Conservation (phyloP, 371 early-diverging fungal species). For the Furculomyces boomerangus region DNA sequence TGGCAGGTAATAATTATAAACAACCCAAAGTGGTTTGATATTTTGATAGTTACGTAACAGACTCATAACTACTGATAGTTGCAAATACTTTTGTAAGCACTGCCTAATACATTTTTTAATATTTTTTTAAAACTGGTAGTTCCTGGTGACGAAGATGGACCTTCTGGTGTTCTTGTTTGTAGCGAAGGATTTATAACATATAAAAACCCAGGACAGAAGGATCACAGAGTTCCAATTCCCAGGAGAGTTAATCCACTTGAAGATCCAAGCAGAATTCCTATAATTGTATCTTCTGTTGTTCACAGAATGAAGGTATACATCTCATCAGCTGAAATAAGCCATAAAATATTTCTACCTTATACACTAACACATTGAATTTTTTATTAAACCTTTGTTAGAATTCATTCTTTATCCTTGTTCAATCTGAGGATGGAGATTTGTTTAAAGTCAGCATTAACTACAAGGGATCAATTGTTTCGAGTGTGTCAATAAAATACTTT, state of each 20-base stretch:
- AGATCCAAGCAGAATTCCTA: conserved; percentile 40
- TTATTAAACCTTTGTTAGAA: conserved; percentile 6
- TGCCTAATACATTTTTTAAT: background rate
- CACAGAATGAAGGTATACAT: conserved; percentile 56
- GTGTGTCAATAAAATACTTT: conserved; percentile 75
- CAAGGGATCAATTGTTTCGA: conserved; percentile 39
- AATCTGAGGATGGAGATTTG: conserved; percentile 86
- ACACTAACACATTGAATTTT: background rate
- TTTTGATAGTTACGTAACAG: background rate
- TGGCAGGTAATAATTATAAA: conserved; percentile 26
- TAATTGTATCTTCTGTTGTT: conserved; percentile 66
- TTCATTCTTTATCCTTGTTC: conserved; percentile 77
- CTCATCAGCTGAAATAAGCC: background rate
- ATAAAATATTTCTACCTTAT: background rate
- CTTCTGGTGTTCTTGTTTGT: conserved; percentile 92
- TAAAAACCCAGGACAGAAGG: conserved; percentile 49
- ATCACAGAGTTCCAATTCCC: conserved; percentile 62
- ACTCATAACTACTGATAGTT: background rate
- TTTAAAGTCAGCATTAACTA: conserved; percentile 85
- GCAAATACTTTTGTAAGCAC: background rate
- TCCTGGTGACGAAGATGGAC: conserved; percentile 90
- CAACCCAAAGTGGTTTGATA: background rate
- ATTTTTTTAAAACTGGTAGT: conserved; percentile 10
- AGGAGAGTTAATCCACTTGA: conserved; percentile 54
- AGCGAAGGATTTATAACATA: conserved; percentile 77